Evolutionary conservation across 2,329 filamentous ascomycete genomes (phyloP), one percentile per base, ranked within the genome.

Genomic region (Zasmidium citrigriseum): DNA sequence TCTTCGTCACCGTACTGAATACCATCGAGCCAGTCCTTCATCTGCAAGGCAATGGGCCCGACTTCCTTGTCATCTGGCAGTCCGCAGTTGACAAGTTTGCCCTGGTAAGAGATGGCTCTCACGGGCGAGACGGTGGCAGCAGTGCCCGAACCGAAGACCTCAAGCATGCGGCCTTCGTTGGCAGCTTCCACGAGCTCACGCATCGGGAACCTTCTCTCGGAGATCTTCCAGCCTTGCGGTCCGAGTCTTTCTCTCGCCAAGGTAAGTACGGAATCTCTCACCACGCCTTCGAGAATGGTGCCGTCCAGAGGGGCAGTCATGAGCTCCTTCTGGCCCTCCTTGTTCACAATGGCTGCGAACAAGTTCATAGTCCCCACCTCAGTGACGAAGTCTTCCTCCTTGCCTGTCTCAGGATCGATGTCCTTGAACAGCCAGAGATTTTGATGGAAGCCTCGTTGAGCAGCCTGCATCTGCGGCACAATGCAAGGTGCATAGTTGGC

Each of bases 401-500:
- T 59, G 11, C 72, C 72, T 4, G 67, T 69, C 47, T 63, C 64
- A 7, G 65, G 63, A 52, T 71, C 70, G 4, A 68, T 50, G 72
- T 96, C 88, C 46, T 93, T 93, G 73, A 98, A 99, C 27, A 99
- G 81, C 95, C 95, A 99, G 54, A 99, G 83, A 78, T 98, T 99
- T 81, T 99, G 95, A 79, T 98, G 93, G 83, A 93, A 96, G 21
- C 95, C 95, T 57, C 92, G 86, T 75, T 87, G 89, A 47, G 92
- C 91, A 45, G 95, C 95, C 77, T 96, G 86, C 70, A 95, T 85
- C 79, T 99, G 95, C 18, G 95, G 95, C n/a, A 98, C 82, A 70
- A 99, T 93, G 80, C 95, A 98, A 4, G 95, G 95, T n/a, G 95
- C 95, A 76, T 99, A 99, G 84, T 99, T 99, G 71, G 93, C 95